These are phyloP conservation scores for Pseudocohnilembus persalinus DNA, from an alignment of 169 alveolate species.

Conservation along the genomic window DNA sequence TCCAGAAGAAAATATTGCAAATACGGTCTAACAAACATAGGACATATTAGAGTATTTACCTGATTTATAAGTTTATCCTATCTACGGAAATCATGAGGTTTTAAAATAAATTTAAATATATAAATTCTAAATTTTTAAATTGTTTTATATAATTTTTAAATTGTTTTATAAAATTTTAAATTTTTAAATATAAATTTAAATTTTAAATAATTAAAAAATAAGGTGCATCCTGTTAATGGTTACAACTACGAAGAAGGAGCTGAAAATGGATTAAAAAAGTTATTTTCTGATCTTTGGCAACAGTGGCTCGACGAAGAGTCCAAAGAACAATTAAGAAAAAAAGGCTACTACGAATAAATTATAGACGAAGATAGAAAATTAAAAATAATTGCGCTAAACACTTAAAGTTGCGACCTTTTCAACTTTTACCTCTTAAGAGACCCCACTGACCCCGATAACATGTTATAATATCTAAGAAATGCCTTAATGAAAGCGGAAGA, in stretches of 20 bases:
- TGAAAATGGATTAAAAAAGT: too few relatives aligned
- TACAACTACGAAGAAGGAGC: not conserved
- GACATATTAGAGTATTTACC: not conserved
- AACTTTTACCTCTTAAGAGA: constrained; percentile 45
- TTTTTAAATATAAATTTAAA: too few relatives aligned
- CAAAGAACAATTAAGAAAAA: constrained; percentile 54
- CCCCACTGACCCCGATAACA: constrained; percentile 57
- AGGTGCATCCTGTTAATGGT: not conserved
- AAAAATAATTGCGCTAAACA: constrained; percentile 56
- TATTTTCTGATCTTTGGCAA: constrained; percentile 60
- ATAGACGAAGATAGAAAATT: constrained; percentile 4
- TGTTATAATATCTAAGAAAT: constrained; percentile 52
- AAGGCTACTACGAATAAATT: constrained; percentile 65
- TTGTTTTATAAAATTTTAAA: too few relatives aligned
- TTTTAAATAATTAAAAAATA: too few relatives aligned
- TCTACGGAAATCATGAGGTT: too few relatives aligned
- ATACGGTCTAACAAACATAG: not conserved
- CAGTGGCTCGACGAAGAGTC: constrained; percentile 66
- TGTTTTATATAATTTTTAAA: too few relatives aligned
- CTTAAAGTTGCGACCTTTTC: constrained; percentile 49
- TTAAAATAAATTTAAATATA: too few relatives aligned
- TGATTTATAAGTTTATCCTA: not conserved
- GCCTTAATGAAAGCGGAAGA: constrained; percentile 44
- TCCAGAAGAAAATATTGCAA: not conserved
- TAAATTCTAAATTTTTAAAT: too few relatives aligned